Percentiles rank a stretch among this genome's conserved stretches.
Evolutionary conservation across 2,329 filamentous ascomycete species (phyloP).

Genomic region (Trichoderma arundinaceum): DNA sequence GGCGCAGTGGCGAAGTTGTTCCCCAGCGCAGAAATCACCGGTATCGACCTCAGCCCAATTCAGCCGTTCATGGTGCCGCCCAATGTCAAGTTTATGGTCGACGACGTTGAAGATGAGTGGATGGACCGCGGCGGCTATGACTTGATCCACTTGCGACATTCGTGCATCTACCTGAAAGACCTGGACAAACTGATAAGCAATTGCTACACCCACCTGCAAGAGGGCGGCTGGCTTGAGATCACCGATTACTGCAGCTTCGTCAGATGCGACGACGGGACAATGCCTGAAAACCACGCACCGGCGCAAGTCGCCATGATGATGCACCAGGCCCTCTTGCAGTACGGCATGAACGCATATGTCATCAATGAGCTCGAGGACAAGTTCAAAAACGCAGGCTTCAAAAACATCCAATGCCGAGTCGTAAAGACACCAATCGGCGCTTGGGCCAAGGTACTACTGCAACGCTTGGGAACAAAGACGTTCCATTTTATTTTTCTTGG

Average conservation of each 20-base stretch:
- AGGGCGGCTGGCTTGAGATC: conserved; percentile 54
- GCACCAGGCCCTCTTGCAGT: conserved; percentile 30
- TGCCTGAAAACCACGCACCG: conserved; percentile 34
- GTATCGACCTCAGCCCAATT: conserved; percentile 49
- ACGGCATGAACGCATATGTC: conserved; percentile 35
- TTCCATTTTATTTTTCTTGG: background rate
- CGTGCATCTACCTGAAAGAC: conserved; percentile 34
- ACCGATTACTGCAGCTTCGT: conserved; percentile 46
- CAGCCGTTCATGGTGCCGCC: conserved; percentile 50
- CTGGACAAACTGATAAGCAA: conserved; percentile 33
- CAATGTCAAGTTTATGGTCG: conserved; percentile 49
- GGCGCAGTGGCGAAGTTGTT: conserved; percentile 42
- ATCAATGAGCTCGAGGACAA: conserved; percentile 33
- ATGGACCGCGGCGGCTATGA: conserved; percentile 38
- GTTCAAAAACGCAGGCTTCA: conserved; percentile 34
- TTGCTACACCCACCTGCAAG: conserved; percentile 42
- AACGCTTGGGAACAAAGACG: background rate
- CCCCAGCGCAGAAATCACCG: conserved; percentile 46
- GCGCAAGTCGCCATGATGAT: conserved; percentile 31
- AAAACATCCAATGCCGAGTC: conserved; percentile 42
- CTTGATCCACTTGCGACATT: conserved; percentile 42
- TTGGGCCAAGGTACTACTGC: conserved; percentile 41
- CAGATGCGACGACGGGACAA: conserved; percentile 46
- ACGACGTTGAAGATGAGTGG: conserved; percentile 46
- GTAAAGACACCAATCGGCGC: conserved; percentile 47